Base-by-base conservation (phyloP, 108 stramenopile genomes). In the Skeletonema marinoi region DNA sequence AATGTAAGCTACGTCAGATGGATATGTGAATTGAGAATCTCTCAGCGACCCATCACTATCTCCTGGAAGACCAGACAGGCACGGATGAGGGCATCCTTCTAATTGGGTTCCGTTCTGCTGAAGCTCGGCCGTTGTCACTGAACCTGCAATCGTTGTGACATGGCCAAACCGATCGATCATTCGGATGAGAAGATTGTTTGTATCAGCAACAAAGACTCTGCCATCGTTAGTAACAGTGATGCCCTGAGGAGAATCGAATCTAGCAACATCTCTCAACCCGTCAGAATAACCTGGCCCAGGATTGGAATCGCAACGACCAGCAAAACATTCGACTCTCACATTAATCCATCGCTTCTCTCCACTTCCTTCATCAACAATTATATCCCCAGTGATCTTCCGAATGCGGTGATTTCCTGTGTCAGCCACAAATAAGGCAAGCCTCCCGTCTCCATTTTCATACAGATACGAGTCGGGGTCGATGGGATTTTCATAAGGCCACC, bases 351-450 rank as follows among this genome's bases (percentile, higher is more conserved):
- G 29, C 70, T 83, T 81, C 12, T 82, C 71, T 54, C 78, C 78
- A 58, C 41, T 78, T 13, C 17, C 60, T 65, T 50, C 16, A 31
- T 81, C 83, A 60, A 41, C 41, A 14, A 36, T 60, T 38, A 76
- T 48, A 54, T 77, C 72, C 3, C 83, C 81, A 11, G 74, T 68
- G 39, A 89, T 78, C 60, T 86, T 87, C 36, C 88, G 71, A 60
- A 93, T 90, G n/a, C 88, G 76, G 70, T 95, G 93, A 66, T 95
- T 95, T 8, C 74, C 89, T n/a, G 89, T 89, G 69, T 95, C 93
- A 6, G 91, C 88, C 4, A 95, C 89, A 71, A 88, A 85, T 3
- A 95, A 60, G 11, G 32, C 65, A 2, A 81, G 46, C 6, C 36
- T 70, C 54, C 87, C 87, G 39, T 75, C 46, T 32, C 84, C 79